phyloP scores from a whole-genome alignment of 306 rosid species.

The Dicorynia guianensis region DNA sequence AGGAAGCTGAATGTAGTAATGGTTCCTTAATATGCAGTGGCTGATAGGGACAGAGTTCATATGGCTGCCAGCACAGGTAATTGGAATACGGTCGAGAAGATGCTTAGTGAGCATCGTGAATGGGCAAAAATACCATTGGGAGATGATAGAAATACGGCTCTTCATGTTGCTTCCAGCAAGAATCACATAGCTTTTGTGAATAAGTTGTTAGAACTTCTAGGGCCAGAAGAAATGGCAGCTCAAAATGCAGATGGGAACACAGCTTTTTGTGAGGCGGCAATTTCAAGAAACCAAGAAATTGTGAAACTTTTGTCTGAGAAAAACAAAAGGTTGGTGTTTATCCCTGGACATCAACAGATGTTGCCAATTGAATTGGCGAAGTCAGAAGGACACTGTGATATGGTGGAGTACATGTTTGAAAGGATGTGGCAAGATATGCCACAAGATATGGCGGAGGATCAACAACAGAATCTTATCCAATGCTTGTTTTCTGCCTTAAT shows the following conservation, averaged over 20 bases:
- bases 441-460: too few relatives aligned
- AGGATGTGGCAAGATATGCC: too few relatives aligned
- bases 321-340: neutral
- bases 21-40: too few relatives aligned
- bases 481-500: too few relatives aligned
- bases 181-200: neutral
- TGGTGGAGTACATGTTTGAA: too few relatives aligned
- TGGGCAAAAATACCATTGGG: neutral
- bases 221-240: neutral
- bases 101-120: neutral
- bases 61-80: neutral
- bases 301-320: neutral
- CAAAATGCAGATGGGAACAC: neutral
- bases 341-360: neutral
- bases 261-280: slow-evolving; percentile 8
- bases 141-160: neutral
- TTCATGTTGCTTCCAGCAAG: slow-evolving; percentile 12
- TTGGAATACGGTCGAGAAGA: too few relatives aligned
- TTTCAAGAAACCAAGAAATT: neutral
- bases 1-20: too few relatives aligned
- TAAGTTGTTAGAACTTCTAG: neutral
- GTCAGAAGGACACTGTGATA: neutral
- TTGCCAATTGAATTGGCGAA: slow-evolving; percentile 23
- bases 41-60: too few relatives aligned
- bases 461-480: too few relatives aligned